A percentile compares a stretch with the other conserved stretches of the same genome.
These are phyloP conservation scores for Yamadazyma nakazawae DNA, from an alignment of 805 yeast genomes.

Conservation along the genomic window DNA sequence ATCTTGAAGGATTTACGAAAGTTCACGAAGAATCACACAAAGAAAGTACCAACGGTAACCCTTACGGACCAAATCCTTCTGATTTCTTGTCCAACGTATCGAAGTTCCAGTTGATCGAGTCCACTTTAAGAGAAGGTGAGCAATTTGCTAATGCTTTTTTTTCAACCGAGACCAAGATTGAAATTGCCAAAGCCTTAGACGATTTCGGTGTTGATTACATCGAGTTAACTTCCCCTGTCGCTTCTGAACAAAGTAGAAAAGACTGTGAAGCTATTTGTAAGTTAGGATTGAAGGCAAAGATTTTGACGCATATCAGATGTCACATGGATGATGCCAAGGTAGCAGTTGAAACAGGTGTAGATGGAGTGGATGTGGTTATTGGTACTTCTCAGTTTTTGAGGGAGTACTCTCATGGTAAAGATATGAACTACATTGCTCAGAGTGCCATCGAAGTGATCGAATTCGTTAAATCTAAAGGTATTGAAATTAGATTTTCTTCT, in stretches of 20 bases:
- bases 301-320: constrained; percentile 58
- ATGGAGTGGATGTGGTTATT: constrained; percentile 59
- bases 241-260: constrained; percentile 53
- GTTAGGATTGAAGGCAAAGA: constrained; percentile 55
- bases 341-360: constrained; percentile 62
- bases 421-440: constrained; percentile 57
- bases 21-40: constrained; percentile 34
- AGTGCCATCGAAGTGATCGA: constrained; percentile 57
- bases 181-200: constrained; percentile 58
- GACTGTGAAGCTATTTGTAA: constrained; percentile 61
- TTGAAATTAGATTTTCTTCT: constrained; percentile 55
- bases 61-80: constrained; percentile 58
- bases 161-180: constrained; percentile 52
- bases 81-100: constrained; percentile 54
- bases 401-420: constrained; percentile 58
- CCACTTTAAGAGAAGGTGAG: constrained; percentile 62
- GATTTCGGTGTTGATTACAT: constrained; percentile 62
- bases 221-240: constrained; percentile 59
- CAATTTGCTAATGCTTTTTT: constrained; percentile 63
- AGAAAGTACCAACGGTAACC: constrained; percentile 30
- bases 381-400: constrained; percentile 58
- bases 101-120: constrained; percentile 52
- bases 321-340: constrained; percentile 60
- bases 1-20: constrained; percentile 33
- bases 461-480: constrained; percentile 57